Base-by-base conservation (phyloP, 1,139 yeast genomes). In the Williopsis jadinii region DNA sequence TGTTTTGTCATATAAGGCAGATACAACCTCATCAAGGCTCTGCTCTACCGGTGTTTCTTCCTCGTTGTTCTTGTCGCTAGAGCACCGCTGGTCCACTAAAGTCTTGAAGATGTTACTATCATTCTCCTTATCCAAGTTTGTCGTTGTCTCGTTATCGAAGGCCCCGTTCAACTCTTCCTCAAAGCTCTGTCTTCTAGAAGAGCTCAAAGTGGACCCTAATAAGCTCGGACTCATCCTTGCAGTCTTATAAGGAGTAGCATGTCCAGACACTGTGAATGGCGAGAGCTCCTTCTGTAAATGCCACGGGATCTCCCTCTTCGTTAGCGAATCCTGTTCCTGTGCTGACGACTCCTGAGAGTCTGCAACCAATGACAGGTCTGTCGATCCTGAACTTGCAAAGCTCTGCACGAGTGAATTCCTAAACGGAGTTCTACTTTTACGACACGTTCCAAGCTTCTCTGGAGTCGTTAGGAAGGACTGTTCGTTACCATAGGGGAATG, bases 1-100 rank as follows among this genome's bases (percentile, higher is more conserved):
- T 9, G 35, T 14, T 26, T 40, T 41, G 12, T 37, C 44, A 32
- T 31, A 46, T 4, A 47, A 36, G 11, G 40, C 36, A 12, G 48
- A 43, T 2, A 50, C 40, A 3, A 49, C 45, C 14, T 48, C 45
- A 36, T 50, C 54, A 24, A 50, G 33, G 26, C 43, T 50, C 28
- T 41, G 31, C 9, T 27, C 40, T 11, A 35, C 32, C 5, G 30
- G 33, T 3, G 36, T 3, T 3, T 10, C 34, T 28, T 6, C 30
- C 11, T 27, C 15, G 8, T 34, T 30, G 27, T 34, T 28, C 14
- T 19, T 19, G 24, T 19, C 24, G 24, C 4, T 19, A 6, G 4
- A 5, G 24, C 24, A 19, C 6, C 24, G 4, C 24, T 19, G 24
- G 24, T 19, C 24, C 24, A 19, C 24, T 19, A 19, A 19, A 19